Evolutionary conservation across 768 basidiomycete genomes (phyloP), one percentile per base, ranked within the genome.

Genomic region (Astraeus odoratus): DNA sequence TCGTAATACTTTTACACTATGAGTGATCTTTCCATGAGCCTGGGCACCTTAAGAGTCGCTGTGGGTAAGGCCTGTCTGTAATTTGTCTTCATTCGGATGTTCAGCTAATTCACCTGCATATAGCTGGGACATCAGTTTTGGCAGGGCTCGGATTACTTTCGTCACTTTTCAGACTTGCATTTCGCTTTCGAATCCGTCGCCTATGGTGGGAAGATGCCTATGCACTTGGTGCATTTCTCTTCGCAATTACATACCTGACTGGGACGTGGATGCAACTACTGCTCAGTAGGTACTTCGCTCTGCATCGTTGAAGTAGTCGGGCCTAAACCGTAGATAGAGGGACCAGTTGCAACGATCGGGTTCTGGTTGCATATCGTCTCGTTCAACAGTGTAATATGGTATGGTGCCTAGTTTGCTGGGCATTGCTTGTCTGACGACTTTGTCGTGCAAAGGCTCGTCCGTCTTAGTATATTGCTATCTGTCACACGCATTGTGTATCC

Each of bases 381-480:
- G 20, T 23, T 55, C 24, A 30, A 23, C 18, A 39, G 31, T 16
- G 27, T 52, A 16, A 25, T 56, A 39, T 58, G 56, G 56, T 60
- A 43, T 49, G 50, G 5, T 22, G 34, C 19, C 13, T 1, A n/a
- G 15, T 13, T 37, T 24, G 12, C 22, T 37, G 33, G 10, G 6
- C n/a, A 19, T 16, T 9, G 29, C 34, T 15, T 20, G 34, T 19
- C n/a, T 57, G 1, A 51, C 34, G 3, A 15, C 18, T 10, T 36
- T n/a, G 25, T 37, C 25, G 37, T 29, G 5, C n/a, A n/a, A 42
- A 60, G 54, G 58, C 38, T 45, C 39, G 51, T 58, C 15, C 57
- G 57, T 18, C 43, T 51, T 50, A 59, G 55, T 27, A 46, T 55
- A 33, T 23, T 52, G 25, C 47, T 52, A 23, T 59, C 58, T 18